A percentile compares a stretch with the other conserved stretches of the same genome.
Evolutionary conservation across 495 filamentous ascomycete species (phyloP).

Genomic region (Clohesyomyces aquaticus): DNA sequence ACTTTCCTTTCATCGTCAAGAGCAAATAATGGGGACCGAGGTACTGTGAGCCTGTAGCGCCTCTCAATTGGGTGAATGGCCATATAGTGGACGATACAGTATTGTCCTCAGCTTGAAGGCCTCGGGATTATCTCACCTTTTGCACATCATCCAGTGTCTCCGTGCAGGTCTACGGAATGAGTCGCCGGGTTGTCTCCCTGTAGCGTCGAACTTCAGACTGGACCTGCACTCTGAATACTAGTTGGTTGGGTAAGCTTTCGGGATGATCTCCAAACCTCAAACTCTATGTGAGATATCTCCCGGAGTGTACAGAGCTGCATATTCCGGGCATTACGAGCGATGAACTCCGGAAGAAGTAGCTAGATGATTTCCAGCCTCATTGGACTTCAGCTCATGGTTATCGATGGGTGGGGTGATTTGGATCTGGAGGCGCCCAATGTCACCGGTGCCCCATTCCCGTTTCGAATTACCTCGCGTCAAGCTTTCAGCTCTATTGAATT

Average conservation of each 20-base stretch:
- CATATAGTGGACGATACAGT: too few relatives aligned
- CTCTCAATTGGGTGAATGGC: neutral
- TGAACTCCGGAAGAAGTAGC: neutral
- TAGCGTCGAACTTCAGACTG: neutral
- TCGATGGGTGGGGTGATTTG: neutral
- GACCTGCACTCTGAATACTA: neutral
- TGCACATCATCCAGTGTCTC: neutral
- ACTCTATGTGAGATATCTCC: neutral
- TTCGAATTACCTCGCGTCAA: neutral
- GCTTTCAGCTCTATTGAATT: too few relatives aligned
- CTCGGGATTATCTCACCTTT: too few relatives aligned
- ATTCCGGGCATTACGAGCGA: neutral
- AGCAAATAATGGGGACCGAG: too few relatives aligned
- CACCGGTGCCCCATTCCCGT: neutral
- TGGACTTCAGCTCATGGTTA: neutral
- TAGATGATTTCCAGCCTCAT: neutral
- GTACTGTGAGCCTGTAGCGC: too few relatives aligned
- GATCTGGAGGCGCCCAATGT: neutral
- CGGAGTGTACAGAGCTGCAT: neutral
- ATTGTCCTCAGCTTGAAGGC: too few relatives aligned
- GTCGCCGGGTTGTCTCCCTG: too few relatives aligned
- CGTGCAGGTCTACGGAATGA: too few relatives aligned
- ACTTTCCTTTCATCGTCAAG: neutral
- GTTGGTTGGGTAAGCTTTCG: neutral
- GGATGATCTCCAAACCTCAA: neutral